phyloP scores from a whole-genome alignment of 345 rosid species.

The Euphorbia pulcherrima region DNA sequence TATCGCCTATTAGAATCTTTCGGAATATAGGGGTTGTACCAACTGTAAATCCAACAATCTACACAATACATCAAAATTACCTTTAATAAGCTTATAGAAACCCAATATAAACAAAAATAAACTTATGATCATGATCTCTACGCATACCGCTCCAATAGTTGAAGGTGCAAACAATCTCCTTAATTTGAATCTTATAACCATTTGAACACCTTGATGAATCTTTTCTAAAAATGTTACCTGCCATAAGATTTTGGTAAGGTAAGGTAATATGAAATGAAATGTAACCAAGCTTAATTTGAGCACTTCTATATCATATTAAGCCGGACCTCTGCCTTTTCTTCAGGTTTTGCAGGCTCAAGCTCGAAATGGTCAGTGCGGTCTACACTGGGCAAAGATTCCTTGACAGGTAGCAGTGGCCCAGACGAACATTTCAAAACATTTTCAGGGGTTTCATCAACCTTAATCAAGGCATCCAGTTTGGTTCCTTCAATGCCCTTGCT shows the following conservation, averaged over 20 bases:
- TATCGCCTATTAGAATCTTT: conserved; percentile 24
- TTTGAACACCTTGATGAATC: conserved; percentile 11
- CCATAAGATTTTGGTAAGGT: background rate
- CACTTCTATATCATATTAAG: too few relatives aligned
- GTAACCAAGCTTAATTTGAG: background rate
- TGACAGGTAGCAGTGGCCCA: conserved; percentile 24
- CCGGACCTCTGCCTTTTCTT: conserved; percentile 9
- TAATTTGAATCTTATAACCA: conserved; percentile 24
- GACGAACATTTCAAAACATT: conserved; percentile 9
- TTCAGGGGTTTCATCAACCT: conserved; percentile 12
- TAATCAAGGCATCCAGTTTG: background rate
- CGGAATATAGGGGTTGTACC: conserved; percentile 24
- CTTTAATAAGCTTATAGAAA: background rate
- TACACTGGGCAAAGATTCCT: background rate
- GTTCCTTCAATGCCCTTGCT: conserved; percentile 9
- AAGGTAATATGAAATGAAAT: background rate
- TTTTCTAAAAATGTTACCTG: conserved; percentile 28
- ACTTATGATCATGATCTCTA: background rate
- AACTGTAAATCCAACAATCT: conserved; percentile 27
- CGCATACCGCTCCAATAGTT: conserved; percentile 38
- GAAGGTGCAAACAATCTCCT: conserved; percentile 37
- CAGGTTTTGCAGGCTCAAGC: conserved; percentile 9
- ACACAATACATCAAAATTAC: background rate
- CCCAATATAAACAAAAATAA: too few relatives aligned
- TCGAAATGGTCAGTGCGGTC: conserved; percentile 1